Conservation (phyloP, 2,329 filamentous ascomycete genomes). For the Cladophialophora carrionii region DNA sequence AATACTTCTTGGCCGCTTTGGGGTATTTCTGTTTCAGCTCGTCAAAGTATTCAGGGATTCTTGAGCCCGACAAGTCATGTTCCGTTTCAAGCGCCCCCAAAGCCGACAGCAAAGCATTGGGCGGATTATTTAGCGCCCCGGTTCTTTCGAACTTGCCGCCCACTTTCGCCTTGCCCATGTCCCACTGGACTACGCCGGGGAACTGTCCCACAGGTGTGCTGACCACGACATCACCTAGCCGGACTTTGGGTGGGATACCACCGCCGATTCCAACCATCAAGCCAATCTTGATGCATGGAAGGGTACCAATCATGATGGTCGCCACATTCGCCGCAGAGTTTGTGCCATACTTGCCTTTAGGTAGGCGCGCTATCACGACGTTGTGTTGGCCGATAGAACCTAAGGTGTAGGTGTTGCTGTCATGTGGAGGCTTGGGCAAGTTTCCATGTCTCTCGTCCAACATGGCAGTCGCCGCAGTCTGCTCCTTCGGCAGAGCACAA, state of each 20-base stretch:
- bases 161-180: neutral
- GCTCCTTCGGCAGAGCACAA: conserved; percentile 46
- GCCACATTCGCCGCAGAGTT: neutral
- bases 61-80: neutral
- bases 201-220: conserved; percentile 10
- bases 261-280: conserved; percentile 33
- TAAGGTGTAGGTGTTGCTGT: conserved; percentile 8
- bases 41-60: neutral
- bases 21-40: neutral
- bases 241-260: conserved; percentile 25
- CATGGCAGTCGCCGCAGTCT: conserved; percentile 45
- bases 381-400: conserved; percentile 30
- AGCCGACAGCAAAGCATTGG: neutral
- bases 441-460: conserved; percentile 47
- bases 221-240: conserved; percentile 34
- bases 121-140: neutral
- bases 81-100: neutral
- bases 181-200: neutral
- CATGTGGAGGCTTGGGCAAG: conserved; percentile 22
- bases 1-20: neutral
- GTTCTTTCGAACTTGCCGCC: neutral
- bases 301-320: conserved; percentile 10
- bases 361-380: conserved; percentile 23
- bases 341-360: conserved; percentile 4
- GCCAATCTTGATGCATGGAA: conserved; percentile 23